Evolutionary conservation across 2,329 filamentous ascomycete species (phyloP).

Genomic region (Pseudomassariella vexata): DNA sequence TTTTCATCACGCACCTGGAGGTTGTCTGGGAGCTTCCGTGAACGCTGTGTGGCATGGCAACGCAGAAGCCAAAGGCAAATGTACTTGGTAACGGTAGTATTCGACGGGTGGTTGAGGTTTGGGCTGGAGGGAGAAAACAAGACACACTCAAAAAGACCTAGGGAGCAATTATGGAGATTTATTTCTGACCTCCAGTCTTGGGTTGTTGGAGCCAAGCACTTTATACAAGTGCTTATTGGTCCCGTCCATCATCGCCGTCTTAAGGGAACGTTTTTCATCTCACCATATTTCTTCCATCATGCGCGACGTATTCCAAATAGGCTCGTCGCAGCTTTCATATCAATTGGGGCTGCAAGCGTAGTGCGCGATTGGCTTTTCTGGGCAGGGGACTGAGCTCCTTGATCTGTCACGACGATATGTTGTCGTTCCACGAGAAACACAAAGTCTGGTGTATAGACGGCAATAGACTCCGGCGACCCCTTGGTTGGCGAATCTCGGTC

Average conservation of each 20-base stretch:
- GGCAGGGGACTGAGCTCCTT: conserved; percentile 3
- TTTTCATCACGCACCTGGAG: not conserved
- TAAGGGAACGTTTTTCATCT: not conserved
- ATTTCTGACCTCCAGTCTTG: not conserved
- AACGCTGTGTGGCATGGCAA: conserved; percentile 4
- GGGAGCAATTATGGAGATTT: not conserved
- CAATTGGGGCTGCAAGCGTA: not conserved
- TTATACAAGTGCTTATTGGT: conserved; percentile 1
- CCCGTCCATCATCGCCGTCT: conserved; percentile 1
- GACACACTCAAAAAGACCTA: not conserved
- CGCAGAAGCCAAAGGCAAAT: not conserved
- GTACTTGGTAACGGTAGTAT: not conserved
- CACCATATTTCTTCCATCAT: too few relatives aligned
- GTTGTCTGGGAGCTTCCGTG: conserved; percentile 1
- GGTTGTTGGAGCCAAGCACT: not conserved
- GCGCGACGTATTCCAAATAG: too few relatives aligned
- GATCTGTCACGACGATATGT: too few relatives aligned
- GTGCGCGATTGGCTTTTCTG: conserved; percentile 3
- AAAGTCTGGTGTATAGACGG: too few relatives aligned
- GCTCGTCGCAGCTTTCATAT: conserved; percentile 1
- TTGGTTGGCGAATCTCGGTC: too few relatives aligned
- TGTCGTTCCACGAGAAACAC: too few relatives aligned
- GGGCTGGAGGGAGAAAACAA: not conserved
- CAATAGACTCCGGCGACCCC: too few relatives aligned
- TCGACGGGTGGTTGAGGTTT: not conserved